Evolutionary conservation across 768 basidiomycete genomes (phyloP).

Genomic region (Amanita inopinata): DNA sequence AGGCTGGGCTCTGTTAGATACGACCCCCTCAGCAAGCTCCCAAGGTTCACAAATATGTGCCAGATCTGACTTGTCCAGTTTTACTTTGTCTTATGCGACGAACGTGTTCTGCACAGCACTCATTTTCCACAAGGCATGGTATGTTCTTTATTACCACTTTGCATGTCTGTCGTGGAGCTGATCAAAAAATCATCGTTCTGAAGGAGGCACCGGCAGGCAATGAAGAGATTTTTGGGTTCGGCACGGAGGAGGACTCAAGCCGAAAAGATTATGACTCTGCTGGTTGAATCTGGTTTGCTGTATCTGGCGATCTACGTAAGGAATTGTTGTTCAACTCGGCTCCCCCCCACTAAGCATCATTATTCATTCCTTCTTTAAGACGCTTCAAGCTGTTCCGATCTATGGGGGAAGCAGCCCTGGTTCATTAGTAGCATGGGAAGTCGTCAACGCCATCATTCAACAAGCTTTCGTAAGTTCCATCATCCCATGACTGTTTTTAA

Average conservation of each 20-base stretch:
- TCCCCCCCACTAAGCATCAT: background rate
- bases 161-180: background rate
- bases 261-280: constrained; percentile 19
- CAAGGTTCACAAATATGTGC: constrained; percentile 18
- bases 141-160: background rate
- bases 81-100: constrained; percentile 20
- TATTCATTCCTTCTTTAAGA: constrained; percentile 11
- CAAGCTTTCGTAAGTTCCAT: constrained; percentile 16
- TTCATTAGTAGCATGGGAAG: constrained; percentile 17
- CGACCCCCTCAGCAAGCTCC: constrained; percentile 17
- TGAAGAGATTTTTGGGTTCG: constrained; percentile 17
- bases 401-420: constrained; percentile 17
- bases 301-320: constrained; percentile 21
- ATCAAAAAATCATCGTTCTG: background rate
- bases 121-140: constrained; percentile 21
- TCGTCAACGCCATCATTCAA: constrained; percentile 21
- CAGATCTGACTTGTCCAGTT: constrained; percentile 20
- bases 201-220: constrained; percentile 18
- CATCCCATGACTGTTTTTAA: background rate
- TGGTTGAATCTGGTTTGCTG: constrained; percentile 21
- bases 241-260: constrained; percentile 18
- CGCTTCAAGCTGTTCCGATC: constrained; percentile 21
- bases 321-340: background rate
- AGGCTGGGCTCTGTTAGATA: constrained; percentile 17
- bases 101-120: constrained; percentile 21